Percentiles rank a stretch among this genome's conserved stretches.
Conservation (phyloP, 2,329 filamentous ascomycete genomes). For the Colletotrichum endophyticum region DNA sequence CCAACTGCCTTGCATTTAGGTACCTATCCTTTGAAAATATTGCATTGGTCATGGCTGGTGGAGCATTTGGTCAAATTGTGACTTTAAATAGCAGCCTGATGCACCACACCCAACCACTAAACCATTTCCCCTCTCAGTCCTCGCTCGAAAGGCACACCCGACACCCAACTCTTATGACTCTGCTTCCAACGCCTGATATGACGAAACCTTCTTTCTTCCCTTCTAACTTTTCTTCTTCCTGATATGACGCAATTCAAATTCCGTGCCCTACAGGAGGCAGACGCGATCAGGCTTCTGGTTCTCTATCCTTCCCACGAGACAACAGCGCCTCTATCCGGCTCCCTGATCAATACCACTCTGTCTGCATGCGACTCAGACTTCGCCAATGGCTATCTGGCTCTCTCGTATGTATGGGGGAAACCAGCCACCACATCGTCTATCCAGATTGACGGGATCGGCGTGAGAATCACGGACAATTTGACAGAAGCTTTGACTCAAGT, state of each 20-base stretch:
- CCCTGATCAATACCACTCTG: background rate
- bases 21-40: rapidly evolving
- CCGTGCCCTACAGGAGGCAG: background rate
- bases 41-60: too few species aligned
- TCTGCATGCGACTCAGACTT: background rate
- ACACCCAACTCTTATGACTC: too few species aligned
- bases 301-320: background rate
- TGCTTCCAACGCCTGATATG: too few species aligned
- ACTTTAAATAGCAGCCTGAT: too few species aligned
- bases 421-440: background rate
- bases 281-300: background rate
- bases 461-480: background rate
- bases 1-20: too few species aligned
- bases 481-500: background rate
- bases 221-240: too few species aligned
- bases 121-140: too few species aligned
- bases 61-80: too few species aligned
- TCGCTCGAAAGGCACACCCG: too few species aligned
- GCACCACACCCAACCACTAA: too few species aligned
- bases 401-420: background rate
- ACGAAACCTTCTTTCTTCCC: too few species aligned
- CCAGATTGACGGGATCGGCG: background rate
- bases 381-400: background rate
- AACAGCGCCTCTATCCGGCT: background rate
- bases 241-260: background rate